phyloP scores from a whole-genome alignment of 2,329 filamentous ascomycete species.

The Hypoxylon sp. region DNA sequence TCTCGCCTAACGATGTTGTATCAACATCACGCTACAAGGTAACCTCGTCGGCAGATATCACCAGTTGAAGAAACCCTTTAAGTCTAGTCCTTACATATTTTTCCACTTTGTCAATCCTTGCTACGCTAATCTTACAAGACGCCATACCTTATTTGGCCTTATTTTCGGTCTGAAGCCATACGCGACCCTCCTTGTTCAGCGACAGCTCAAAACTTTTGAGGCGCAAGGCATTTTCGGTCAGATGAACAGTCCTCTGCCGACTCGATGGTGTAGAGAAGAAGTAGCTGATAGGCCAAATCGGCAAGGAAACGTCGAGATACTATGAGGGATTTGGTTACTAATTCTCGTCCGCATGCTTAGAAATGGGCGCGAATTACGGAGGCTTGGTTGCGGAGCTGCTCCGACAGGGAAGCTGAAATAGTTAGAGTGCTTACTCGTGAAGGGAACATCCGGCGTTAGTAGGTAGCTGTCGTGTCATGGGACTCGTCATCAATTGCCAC shows the following conservation, averaged over 20 bases:
- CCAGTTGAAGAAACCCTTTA: not conserved
- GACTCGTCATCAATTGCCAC: not conserved
- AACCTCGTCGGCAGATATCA: slow-evolving; percentile 1
- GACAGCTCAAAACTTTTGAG: not conserved
- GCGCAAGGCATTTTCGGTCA: slow-evolving; percentile 9
- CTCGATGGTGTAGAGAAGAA: not conserved
- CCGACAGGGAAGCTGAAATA: not conserved
- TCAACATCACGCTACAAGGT: slow-evolving; percentile 4
- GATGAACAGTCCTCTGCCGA: not conserved
- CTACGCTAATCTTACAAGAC: slow-evolving; percentile 2
- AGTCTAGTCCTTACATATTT: not conserved
- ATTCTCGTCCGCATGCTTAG: not conserved
- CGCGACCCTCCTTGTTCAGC: slow-evolving; percentile 1
- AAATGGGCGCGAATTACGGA: not conserved
- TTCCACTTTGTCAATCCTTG: slow-evolving; percentile 1
- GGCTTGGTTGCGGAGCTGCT: not conserved
- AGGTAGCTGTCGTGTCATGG: not conserved
- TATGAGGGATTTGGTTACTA: slow-evolving; percentile 1
- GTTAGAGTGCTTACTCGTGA: not conserved
- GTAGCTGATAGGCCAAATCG: not conserved
- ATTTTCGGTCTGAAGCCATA: slow-evolving; percentile 7
- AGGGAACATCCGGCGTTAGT: not conserved
- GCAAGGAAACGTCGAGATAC: not conserved
- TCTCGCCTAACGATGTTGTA: slow-evolving; percentile 6
- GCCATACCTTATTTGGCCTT: slow-evolving; percentile 4